Base-by-base conservation (phyloP, 352 stramenopile genomes). In the Poterioochromonas sp. region DNA sequence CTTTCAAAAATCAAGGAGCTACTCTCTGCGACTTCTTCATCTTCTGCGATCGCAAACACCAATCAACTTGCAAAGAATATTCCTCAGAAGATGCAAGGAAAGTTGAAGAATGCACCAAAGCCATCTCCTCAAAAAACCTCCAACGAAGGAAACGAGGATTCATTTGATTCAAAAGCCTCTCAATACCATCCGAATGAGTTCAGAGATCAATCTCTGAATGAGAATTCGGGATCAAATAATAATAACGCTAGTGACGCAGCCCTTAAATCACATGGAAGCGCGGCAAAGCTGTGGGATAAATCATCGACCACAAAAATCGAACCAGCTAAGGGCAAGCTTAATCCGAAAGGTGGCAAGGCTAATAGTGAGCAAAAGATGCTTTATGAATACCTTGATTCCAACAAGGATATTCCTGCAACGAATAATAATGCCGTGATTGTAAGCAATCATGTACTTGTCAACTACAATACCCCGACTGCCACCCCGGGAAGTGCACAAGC, bases 381-480 rank as follows among this genome's bases (percentile, higher is more conserved):
- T 18, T 29, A 68, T 39, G 58, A 68, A 35, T 68, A 68, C 58
- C 26, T 40, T 68, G 58, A 68, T n/a, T n/a, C n/a, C 26, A 53
- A 53, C 44, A 53, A 53, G 44, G 44, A 53, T 20, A 53, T 53
- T 8, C 8, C 20, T 8, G 44, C 8, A 53, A n/a, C n/a, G n/a
- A n/a, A n/a, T n/a, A n/a, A n/a, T n/a, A n/a, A n/a, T n/a, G 44
- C 44, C 20, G 8, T 20, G 20, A 53, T 20, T 20, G 8, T 53
- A 8, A 20, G 8, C 44, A 53, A 53, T 53, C 44, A 8, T 20
- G 44, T n/a, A n/a, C 58, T 26, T 40, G 26, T 68, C 11, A 35
- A 29, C 29, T n/a, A n/a, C n/a, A n/a, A n/a, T 53, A 20, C 44
- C 20, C 44, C 20, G 44, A 53, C 44, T 53, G 44, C 8, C 44